Evolutionary conservation across 352 stramenopile genomes (phyloP).

Genomic region (Saprolegnia parasitica): DNA sequence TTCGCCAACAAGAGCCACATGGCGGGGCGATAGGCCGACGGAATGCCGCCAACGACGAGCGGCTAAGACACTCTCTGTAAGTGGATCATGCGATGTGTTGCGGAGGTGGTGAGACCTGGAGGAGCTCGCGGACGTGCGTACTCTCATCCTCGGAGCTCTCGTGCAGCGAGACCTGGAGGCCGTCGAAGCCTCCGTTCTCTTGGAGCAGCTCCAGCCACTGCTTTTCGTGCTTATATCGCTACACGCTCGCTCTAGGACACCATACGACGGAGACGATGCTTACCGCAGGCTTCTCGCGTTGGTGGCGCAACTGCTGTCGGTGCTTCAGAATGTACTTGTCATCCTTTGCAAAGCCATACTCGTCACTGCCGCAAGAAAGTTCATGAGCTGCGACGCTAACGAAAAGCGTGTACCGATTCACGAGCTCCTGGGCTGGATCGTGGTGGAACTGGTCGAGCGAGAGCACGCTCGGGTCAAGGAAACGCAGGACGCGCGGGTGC

Average conservation of each 20-base stretch:
- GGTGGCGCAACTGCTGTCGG: constrained; percentile 35
- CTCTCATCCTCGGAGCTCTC: constrained; percentile 2
- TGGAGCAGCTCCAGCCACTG: constrained; percentile 45
- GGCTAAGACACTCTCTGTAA: constrained; percentile 27
- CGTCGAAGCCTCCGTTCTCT: constrained; percentile 36
- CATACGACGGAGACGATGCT: neutral
- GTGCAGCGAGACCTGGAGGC: constrained; percentile 35
- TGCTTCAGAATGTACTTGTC: constrained; percentile 53
- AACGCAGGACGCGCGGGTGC: constrained; percentile 41
- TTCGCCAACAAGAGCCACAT: constrained; percentile 43
- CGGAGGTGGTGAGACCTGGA: constrained; percentile 2
- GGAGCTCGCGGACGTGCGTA: neutral
- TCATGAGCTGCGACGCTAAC: neutral
- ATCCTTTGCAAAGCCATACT: constrained; percentile 59
- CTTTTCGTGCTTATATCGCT: constrained; percentile 44
- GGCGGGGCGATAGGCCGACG: constrained; percentile 36
- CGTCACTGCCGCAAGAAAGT: constrained; percentile 29
- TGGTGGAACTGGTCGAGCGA: constrained; percentile 35
- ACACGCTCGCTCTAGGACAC: neutral
- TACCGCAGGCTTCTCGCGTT: constrained; percentile 39
- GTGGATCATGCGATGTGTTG: constrained; percentile 13
- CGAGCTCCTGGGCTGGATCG: constrained; percentile 31
- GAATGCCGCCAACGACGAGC: constrained; percentile 43
- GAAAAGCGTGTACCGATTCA: constrained; percentile 35
- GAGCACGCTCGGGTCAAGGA: constrained; percentile 42